phyloP scores from a whole-genome alignment of 306 rosid genomes.

The Comarum palustre region DNA sequence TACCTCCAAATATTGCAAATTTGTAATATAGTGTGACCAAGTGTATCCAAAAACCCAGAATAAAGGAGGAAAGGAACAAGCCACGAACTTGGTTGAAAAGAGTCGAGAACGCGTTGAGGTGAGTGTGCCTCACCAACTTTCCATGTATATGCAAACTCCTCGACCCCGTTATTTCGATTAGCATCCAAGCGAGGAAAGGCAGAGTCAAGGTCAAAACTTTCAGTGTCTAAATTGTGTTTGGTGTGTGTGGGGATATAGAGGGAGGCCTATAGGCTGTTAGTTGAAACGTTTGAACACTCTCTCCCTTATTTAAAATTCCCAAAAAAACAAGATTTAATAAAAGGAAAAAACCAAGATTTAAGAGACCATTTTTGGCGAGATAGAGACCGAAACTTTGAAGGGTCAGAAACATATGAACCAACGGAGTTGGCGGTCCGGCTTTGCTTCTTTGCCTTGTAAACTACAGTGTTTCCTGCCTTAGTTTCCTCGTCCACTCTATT shows the following conservation, averaged over 20 bases:
- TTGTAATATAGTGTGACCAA: not conserved
- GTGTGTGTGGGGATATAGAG: not conserved
- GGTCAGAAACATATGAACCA: constrained; percentile 7
- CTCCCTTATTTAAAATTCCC: not conserved
- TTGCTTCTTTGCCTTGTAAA: constrained; percentile 20
- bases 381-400: not conserved
- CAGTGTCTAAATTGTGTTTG: constrained; percentile 1
- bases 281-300: not conserved
- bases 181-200: not conserved
- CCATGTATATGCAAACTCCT: not conserved
- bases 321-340: not conserved
- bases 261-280: not conserved
- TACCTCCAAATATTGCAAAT: not conserved
- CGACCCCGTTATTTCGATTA: not conserved
- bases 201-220: not conserved
- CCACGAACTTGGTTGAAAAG: not conserved
- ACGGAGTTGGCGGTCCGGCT: constrained; percentile 22
- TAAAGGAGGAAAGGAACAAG: not conserved
- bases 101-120: not conserved
- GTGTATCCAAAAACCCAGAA: not conserved
- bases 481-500: constrained; percentile 11
- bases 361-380: too few species aligned
- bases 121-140: not conserved
- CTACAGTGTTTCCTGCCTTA: constrained; percentile 4
- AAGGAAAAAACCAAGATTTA: not conserved